Base-by-base conservation (phyloP, 805 yeast species). In the Candida gorgasii region DNA sequence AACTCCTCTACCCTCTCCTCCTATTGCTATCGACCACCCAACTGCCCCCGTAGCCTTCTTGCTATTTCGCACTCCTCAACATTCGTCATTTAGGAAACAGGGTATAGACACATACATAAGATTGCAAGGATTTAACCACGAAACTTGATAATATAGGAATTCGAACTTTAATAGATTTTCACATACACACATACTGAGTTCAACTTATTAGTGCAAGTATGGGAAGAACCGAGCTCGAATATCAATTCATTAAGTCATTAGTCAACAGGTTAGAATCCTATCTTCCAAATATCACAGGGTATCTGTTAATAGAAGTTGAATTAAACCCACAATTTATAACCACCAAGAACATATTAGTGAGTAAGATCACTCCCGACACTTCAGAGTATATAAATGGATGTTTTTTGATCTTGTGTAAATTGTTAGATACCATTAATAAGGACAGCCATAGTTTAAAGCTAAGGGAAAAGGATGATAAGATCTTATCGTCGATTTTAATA, bases 251-350 rank as follows among this genome's bases (percentile, higher is more conserved):
- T 5, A 53, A 52, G 14, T 50, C 61, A 6, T 40, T 65, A 18
- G 40, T 57, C 15, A 53, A 53, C 40, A 45, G 74, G 33, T 52
- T 70, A 30, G 66, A 60, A 37, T 55, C 62, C 18, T 53, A 68
- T 18, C 53, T 70, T 17, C 75, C 75, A 13, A 60, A 54, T 48
- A 51, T 67, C 20, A 63, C 73, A 1, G 73, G 74, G n/a, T 58
- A 60, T 45, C 50, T 66, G 3, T 45, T 66, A 8, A 61, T 61
- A 8, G 75, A 70, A 43, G 70, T 69, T 7, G 74, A 69, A 52
- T 52, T 68, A 32, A 65, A 69, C 42, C 66, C 71, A 2, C 75
- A 69, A 46, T 70, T 61, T 44, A 43, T 61, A 15, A 49, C 55
- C 18, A 62, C 73, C 15, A 61, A 59, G 18, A 50, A 57, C 23